phyloP scores from a whole-genome alignment of 2,329 filamentous ascomycete genomes.

The Pyricularia pennisetigena region DNA sequence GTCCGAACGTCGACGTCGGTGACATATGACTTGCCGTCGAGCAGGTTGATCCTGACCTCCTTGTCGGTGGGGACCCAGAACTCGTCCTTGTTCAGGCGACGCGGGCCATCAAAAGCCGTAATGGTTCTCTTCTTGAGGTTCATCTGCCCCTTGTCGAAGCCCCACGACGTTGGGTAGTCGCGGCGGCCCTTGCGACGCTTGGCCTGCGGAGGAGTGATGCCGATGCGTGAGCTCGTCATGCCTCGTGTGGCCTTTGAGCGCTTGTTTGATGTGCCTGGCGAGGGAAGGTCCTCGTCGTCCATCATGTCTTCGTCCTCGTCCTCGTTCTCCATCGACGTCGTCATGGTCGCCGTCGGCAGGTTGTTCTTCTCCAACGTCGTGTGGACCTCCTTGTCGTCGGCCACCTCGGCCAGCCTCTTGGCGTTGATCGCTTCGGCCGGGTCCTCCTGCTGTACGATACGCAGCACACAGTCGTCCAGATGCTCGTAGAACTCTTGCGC shows the following conservation, averaged over 20 bases:
- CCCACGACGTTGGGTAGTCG: conserved; percentile 91
- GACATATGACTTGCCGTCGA: conserved; percentile 68
- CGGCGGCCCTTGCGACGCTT: conserved; percentile 77
- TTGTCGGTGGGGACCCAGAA: conserved; percentile 97
- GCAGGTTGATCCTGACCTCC: conserved; percentile 78
- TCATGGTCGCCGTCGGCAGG: conserved; percentile 42
- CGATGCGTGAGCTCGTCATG: conserved; percentile 69
- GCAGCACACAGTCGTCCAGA: conserved; percentile 67
- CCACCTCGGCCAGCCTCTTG: conserved; percentile 54
- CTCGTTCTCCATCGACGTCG: conserved; percentile 25
- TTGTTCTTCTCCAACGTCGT: conserved; percentile 56
- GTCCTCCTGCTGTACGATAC: conserved; percentile 63
- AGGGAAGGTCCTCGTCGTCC: conserved; percentile 52
- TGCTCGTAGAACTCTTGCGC: conserved; percentile 99
- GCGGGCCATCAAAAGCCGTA: conserved; percentile 80
- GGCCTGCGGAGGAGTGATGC: conserved; percentile 42
- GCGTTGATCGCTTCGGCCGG: conserved; percentile 61
- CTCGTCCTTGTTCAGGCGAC: conserved; percentile 92
- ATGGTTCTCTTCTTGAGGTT: conserved; percentile 97
- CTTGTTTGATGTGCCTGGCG: conserved; percentile 38
- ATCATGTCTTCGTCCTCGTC: conserved; percentile 35
- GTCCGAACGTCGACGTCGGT: conserved; percentile 92
- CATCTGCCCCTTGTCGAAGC: conserved; percentile 86
- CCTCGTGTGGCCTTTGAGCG: conserved; percentile 60
- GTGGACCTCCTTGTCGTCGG: conserved; percentile 52